Evolutionary conservation across 2,329 filamentous ascomycete species (phyloP), one percentile per base, ranked within the genome.

Genomic region (Zalaria obscura): DNA sequence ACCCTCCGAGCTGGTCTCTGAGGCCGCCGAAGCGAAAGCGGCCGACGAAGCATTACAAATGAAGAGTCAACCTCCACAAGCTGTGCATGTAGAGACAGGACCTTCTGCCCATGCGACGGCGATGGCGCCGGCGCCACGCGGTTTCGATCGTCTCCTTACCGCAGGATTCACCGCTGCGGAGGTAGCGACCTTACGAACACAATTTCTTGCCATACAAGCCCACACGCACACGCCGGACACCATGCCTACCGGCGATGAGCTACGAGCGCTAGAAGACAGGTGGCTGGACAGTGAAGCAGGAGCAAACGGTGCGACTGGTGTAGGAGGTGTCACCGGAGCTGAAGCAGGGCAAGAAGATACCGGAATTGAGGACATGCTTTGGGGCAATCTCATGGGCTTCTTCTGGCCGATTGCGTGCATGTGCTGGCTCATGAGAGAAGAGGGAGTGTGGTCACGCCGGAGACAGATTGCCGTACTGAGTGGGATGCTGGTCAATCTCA

Each of bases 331-430:
- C 32, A 70, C 68, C 26, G 67, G 73, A 42, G 63, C 70, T 36
- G 68, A 70, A 37, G 76, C 73, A 0, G 29, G 29, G 7, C 7
- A n/a, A 7, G 60, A 68, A 35, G 66, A 67, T 35, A 78, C 75
- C 0, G 72, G 83, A 7, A 66, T 94, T 36, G 89, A 96, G 55
- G 80, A 93, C 54, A 76, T 95, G 66, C 70, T 96, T 44, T 83
- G 80, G 63, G 91, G 88, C 4, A 85, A 91, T 60, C 67, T 93
- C 45, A 83, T 91, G 53, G 91, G 91, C 0, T 98, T 96, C 67
- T 83, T 98, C 59, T 96, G 89, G 76, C 91, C 91, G 3, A 62
- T 96, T 6, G 89, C 85, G 0, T 87, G 84, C 53, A 67, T 89
- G 43, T 78, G 81, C 40, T 95, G 88, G 86, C 66, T 93, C 39